Evolutionary conservation across 106 monocot genomes (phyloP).

Genomic region (Dioscorea dumetorum): DNA sequence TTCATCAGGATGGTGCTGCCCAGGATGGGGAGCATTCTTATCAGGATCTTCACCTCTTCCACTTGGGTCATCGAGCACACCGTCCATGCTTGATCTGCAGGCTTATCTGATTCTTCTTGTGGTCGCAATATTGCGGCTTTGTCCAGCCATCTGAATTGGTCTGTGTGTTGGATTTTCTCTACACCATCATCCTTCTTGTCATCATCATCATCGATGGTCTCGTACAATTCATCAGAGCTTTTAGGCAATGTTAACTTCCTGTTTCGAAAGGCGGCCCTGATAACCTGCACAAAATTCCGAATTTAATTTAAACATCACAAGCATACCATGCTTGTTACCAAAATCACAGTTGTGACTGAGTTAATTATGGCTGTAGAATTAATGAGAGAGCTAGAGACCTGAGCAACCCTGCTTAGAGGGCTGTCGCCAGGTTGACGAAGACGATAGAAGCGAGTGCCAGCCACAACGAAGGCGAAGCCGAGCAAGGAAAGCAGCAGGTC

Average conservation of each 20-base stretch:
- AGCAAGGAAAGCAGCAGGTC: background rate
- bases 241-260: background rate
- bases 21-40: constrained; percentile 43
- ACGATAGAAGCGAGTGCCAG: constrained; percentile 1
- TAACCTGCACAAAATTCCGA: background rate
- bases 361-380: no score
- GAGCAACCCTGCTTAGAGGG: background rate
- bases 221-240: background rate
- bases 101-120: background rate
- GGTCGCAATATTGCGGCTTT: background rate
- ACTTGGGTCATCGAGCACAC: constrained; percentile 30
- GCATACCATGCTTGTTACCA: no score
- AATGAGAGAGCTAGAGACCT: background rate
- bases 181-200: background rate
- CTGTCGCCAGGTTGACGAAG: background rate
- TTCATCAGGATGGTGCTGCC: constrained; percentile 35
- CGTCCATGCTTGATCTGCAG: constrained; percentile 5
- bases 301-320: no score
- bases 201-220: background rate
- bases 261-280: background rate
- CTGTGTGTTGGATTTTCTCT: background rate
- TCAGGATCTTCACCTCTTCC: constrained; percentile 42
- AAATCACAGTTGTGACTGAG: no score
- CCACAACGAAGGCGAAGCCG: background rate
- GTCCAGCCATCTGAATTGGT: background rate